Percentiles rank a stretch among this genome's conserved stretches.
These are phyloP conservation scores for Xylariaceae sp. DNA, from an alignment of 2,329 filamentous ascomycete genomes.

Conservation along the genomic window DNA sequence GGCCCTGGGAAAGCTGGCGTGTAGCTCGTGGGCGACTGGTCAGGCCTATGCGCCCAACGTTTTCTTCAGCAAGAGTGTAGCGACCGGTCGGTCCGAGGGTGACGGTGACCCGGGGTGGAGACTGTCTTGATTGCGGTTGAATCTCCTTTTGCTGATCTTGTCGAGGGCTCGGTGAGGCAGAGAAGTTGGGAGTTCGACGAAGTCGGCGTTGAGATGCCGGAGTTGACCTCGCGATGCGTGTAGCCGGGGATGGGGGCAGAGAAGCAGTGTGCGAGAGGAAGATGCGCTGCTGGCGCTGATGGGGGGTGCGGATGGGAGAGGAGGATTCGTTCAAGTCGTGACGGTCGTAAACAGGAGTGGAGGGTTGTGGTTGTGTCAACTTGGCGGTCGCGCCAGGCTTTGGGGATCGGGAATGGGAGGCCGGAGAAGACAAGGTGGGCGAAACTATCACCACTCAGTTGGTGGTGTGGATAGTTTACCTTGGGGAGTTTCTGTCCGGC, in stretches of 20 bases:
- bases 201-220: conserved; percentile 46
- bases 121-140: conserved; percentile 20
- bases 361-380: conserved; percentile 41
- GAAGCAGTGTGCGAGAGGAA: conserved; percentile 3
- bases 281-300: conserved; percentile 41
- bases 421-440: conserved; percentile 47
- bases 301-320: conserved; percentile 34
- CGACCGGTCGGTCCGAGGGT: conserved; percentile 43
- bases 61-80: conserved; percentile 30
- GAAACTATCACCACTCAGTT: conserved; percentile 34
- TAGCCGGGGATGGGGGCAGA: conserved; percentile 7
- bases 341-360: conserved; percentile 46
- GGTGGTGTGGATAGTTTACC: conserved; percentile 29
- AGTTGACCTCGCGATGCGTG: conserved; percentile 33
- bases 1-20: conserved; percentile 43
- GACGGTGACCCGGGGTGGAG: conserved; percentile 37
- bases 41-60: conserved; percentile 27
- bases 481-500: conserved; percentile 7
- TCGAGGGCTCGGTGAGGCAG: conserved; percentile 40
- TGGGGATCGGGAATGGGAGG: conserved; percentile 29
- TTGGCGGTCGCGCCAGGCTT: conserved; percentile 38
- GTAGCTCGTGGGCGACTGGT: conserved; percentile 25
- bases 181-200: conserved; percentile 51
- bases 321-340: conserved; percentile 36
- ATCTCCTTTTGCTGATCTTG: conserved; percentile 18